These are phyloP conservation scores for Scortechinia acanthostroma DNA, from an alignment of 2,329 filamentous ascomycete species.

Conservation along the genomic window DNA sequence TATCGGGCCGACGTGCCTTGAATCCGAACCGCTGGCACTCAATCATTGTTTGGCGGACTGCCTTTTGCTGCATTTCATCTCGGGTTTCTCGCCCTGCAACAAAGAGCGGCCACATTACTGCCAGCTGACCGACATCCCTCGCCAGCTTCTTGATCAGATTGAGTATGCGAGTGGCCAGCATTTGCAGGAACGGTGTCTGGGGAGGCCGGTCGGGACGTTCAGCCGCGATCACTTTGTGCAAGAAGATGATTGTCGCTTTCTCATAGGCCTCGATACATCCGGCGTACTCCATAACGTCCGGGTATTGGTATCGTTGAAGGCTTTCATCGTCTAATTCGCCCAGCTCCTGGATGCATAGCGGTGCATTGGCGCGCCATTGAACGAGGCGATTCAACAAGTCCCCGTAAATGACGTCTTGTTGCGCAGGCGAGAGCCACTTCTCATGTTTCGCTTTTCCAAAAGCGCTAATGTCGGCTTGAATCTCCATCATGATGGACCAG, in stretches of 20 bases:
- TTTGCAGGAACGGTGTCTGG: slow-evolving; percentile 8
- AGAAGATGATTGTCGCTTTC: slow-evolving; percentile 21
- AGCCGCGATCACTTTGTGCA: slow-evolving; percentile 19
- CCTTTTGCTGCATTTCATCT: slow-evolving; percentile 15
- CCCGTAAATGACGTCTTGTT: slow-evolving; percentile 4
- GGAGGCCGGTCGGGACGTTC: slow-evolving; percentile 15
- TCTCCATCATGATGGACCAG: slow-evolving; percentile 10
- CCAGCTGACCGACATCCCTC: slow-evolving; percentile 20
- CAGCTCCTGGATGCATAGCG: neutral
- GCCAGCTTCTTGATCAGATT: slow-evolving; percentile 16
- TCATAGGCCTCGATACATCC: slow-evolving; percentile 24
- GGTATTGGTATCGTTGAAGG: slow-evolving; percentile 8
- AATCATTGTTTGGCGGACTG: slow-evolving; percentile 9
- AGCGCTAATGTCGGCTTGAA: slow-evolving; percentile 8
- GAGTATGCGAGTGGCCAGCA: slow-evolving; percentile 15
- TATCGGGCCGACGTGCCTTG: neutral
- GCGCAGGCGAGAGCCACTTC: slow-evolving; percentile 1
- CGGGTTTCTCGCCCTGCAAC: slow-evolving; percentile 20
- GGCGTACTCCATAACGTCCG: slow-evolving; percentile 19
- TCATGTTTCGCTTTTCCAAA: slow-evolving; percentile 5
- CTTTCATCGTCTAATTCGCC: neutral
- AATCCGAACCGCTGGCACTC: neutral
- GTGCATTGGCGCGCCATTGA: slow-evolving; percentile 8
- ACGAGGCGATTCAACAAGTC: slow-evolving; percentile 6
- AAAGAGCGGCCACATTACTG: slow-evolving; percentile 20